Evolutionary conservation across 305 asterid species (phyloP), one percentile per base, ranked within the genome.

Genomic region (Nicotiana rustica): DNA sequence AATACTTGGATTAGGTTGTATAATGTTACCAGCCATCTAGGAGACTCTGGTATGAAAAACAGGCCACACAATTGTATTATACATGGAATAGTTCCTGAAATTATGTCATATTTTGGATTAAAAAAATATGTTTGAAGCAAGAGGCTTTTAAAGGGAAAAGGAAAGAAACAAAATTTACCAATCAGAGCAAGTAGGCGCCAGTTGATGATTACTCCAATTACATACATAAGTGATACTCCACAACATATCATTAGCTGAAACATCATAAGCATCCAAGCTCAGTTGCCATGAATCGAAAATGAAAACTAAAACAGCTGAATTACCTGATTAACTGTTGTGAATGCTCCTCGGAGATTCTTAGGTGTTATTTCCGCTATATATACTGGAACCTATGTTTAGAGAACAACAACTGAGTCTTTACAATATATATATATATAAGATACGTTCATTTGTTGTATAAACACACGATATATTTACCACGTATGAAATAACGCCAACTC

Each of bases 281-380:
- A 77, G 78, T 38, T 65, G 21, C 18, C 56, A 61, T 10, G 14
- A 0, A 15, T 15, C 19, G 3, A 18, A 41, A 29, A 62, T 17
- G n/a, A 19, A 77, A 41, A 17, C 57, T 14, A 35, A 15, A 78
- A 49, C 19, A 21, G 15, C 29, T 64, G 62, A 17, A 33, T 84
- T 73, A 92, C 98, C 97, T 95, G 99, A 90, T 93, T 93, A 76
- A 87, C 92, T 67, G 97, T 91, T 18, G 98, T 93, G 84, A 92
- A 92, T 82, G 89, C 94, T 65, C 98, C 99, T 81, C 98, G 91
- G 82, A 92, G 92, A 86, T 92, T 90, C 92, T 91, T 90, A 18
- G 97, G 99, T 6, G 99, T 87, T 88, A 93, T 90, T 90, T 95
- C 97, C 21, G 99, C 99, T 87, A 95, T 86, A 87, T 93, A 95